Percentiles rank a stretch among this genome's conserved stretches.
Evolutionary conservation across 2,329 filamentous ascomycete species (phyloP).

Genomic region (Fusarium bactridioides): DNA sequence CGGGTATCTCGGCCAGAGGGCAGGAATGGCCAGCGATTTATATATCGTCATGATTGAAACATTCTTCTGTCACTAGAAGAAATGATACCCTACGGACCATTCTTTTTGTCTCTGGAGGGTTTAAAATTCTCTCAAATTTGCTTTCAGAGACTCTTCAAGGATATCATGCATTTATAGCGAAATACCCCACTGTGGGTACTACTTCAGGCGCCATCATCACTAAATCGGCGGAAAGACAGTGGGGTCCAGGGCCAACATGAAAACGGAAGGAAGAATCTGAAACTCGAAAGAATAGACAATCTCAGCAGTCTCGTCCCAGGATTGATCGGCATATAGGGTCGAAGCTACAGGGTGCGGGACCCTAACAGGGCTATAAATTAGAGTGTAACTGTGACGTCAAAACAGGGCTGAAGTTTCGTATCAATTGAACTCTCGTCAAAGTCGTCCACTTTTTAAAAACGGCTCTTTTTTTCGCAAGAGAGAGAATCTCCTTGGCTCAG

Average conservation of each 20-base stretch:
- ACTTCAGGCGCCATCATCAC: not conserved
- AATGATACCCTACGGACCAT: not conserved
- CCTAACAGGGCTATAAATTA: not conserved
- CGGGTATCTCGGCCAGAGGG: not conserved
- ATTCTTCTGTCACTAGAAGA: not conserved
- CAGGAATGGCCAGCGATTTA: not conserved
- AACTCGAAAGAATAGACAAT: conserved; percentile 16
- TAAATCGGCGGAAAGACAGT: not conserved
- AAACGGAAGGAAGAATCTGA: not conserved
- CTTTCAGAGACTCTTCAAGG: not conserved
- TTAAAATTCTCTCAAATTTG: not conserved
- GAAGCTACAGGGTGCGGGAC: not conserved
- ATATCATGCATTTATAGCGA: not conserved
- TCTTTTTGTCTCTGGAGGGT: not conserved
- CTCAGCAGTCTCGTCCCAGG: conserved; percentile 11
- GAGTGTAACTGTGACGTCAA: conserved; percentile 8
- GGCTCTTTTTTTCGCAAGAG: not conserved
- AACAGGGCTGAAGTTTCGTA: conserved; percentile 14
- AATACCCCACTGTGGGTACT: not conserved
- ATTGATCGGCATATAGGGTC: conserved; percentile 9
- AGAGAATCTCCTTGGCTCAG: not conserved
- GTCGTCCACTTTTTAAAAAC: not conserved
- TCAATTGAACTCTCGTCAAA: not conserved
- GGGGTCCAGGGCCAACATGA: not conserved
- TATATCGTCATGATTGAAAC: not conserved